phyloP scores from a whole-genome alignment of 108 stramenopile genomes.

The Cyclotella cryptica region DNA sequence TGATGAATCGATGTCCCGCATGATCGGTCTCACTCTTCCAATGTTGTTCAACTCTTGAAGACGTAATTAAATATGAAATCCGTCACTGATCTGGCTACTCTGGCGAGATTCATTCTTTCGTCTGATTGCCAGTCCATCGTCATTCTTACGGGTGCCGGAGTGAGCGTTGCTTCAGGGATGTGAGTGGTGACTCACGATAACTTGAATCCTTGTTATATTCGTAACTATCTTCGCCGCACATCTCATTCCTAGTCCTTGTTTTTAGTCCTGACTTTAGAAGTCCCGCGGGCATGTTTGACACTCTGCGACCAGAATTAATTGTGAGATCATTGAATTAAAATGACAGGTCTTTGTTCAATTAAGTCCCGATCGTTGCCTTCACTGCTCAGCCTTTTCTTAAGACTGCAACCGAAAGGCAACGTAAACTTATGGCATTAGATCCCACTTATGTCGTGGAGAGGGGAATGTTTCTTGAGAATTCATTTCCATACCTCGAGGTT shows the following conservation, averaged over 20 bases:
- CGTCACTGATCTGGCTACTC: constrained; percentile 22
- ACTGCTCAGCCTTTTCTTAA: not conserved
- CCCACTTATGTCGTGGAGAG: constrained; percentile 71
- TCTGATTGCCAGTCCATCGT: constrained; percentile 64
- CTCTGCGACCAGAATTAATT: constrained; percentile 70
- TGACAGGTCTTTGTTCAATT: not conserved
- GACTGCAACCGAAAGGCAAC: constrained; percentile 66
- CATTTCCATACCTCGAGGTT: constrained; percentile 81
- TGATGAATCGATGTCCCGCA: too few species aligned
- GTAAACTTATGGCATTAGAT: constrained; percentile 60
- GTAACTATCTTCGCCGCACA: not conserved
- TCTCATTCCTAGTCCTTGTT: not conserved
- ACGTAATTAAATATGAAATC: constrained; percentile 18
- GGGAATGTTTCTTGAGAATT: constrained; percentile 65
- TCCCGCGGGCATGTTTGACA: constrained; percentile 86
- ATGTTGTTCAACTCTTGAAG: too few species aligned
- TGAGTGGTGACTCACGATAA: not conserved
- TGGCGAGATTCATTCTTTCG: constrained; percentile 58
- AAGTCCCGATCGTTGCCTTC: too few species aligned
- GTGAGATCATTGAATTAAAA: not conserved
- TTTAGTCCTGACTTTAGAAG: constrained; percentile 78
- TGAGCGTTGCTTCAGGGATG: constrained; percentile 80
- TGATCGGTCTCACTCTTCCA: too few species aligned
- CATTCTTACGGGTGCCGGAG: constrained; percentile 77
- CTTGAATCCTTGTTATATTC: not conserved